phyloP scores from a whole-genome alignment of 192 early-diverging fungal species.

The Entomortierella lignicola region DNA sequence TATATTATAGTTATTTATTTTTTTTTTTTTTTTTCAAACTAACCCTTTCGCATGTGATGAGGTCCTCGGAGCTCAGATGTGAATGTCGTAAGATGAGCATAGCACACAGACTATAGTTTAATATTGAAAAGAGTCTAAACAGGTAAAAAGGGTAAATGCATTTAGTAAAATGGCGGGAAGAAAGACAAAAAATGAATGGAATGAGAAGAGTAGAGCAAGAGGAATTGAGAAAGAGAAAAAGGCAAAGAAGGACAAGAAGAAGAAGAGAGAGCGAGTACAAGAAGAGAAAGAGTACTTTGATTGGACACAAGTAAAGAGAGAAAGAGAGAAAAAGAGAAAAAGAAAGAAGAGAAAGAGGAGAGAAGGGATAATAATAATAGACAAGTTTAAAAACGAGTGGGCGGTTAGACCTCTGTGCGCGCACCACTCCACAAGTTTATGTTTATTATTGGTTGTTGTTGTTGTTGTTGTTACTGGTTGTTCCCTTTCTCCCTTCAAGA shows the following conservation, averaged over 20 bases:
- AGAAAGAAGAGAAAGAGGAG: constrained; percentile 1
- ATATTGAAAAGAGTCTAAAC: background rate
- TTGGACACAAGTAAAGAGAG: no score
- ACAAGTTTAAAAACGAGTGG: no score
- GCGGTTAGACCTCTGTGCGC: no score
- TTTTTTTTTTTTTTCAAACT: constrained; percentile 9
- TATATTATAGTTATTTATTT: background rate
- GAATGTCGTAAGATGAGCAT: constrained; percentile 64
- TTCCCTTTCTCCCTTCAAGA: no score
- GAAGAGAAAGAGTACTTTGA: constrained; percentile 7
- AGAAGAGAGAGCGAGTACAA: constrained; percentile 10
- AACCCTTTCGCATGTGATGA: constrained; percentile 69
- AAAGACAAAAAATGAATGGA: constrained; percentile 14
- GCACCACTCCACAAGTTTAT: no score
- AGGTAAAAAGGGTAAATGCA: constrained; percentile 2
- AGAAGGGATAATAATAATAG: background rate
- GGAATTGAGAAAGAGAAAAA: constrained; percentile 2
- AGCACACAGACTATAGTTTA: background rate
- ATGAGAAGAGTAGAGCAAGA: background rate
- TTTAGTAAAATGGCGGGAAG: background rate
- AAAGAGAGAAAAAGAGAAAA: constrained; percentile 11
- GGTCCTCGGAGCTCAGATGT: constrained; percentile 63
- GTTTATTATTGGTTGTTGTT: no score
- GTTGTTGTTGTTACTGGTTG: no score
- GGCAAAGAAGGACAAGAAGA: background rate